Evolutionary conservation across 2,329 filamentous ascomycete genomes (phyloP).

Genomic region (Ophiostoma sp.): DNA sequence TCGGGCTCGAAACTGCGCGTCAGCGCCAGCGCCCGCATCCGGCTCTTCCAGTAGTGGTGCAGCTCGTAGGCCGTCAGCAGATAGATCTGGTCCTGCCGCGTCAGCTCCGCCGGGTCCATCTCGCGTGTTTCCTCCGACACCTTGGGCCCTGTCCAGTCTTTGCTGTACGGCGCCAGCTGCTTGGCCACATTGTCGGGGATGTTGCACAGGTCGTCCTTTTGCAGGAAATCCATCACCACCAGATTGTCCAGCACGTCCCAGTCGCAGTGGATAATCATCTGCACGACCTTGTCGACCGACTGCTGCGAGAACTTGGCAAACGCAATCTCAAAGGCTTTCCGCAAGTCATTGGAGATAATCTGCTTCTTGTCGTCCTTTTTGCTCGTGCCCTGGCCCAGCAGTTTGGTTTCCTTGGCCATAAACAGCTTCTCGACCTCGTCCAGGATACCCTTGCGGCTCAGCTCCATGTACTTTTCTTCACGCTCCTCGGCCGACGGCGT

Average conservation of each 20-base stretch:
- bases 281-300: slow-evolving; percentile 79
- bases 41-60: slow-evolving; percentile 97
- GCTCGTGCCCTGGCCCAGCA: slow-evolving; percentile 67
- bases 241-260: slow-evolving; percentile 81
- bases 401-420: slow-evolving; percentile 94
- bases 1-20: slow-evolving; percentile 82
- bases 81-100: slow-evolving; percentile 93
- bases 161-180: slow-evolving; percentile 90
- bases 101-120: slow-evolving; percentile 82
- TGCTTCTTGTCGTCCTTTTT: slow-evolving; percentile 97
- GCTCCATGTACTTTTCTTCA: slow-evolving; percentile 92
- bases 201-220: slow-evolving; percentile 88
- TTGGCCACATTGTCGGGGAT: slow-evolving; percentile 89
- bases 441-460: slow-evolving; percentile 90
- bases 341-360: slow-evolving; percentile 86
- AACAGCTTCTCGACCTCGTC: slow-evolving; percentile 98
- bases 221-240: slow-evolving; percentile 95
- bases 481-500: slow-evolving; percentile 82
- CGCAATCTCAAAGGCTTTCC: slow-evolving; percentile 88
- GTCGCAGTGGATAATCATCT: slow-evolving; percentile 96
- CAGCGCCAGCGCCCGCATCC: slow-evolving; percentile 86
- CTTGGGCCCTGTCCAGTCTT: slow-evolving; percentile 91
- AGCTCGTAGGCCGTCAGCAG: slow-evolving; percentile 90
- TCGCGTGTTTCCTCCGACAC: slow-evolving; percentile 77
- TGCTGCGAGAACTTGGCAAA: slow-evolving; percentile 89